Conservation (phyloP, 176 grass and related monocot genomes). For the Aegilops speltoides region DNA sequence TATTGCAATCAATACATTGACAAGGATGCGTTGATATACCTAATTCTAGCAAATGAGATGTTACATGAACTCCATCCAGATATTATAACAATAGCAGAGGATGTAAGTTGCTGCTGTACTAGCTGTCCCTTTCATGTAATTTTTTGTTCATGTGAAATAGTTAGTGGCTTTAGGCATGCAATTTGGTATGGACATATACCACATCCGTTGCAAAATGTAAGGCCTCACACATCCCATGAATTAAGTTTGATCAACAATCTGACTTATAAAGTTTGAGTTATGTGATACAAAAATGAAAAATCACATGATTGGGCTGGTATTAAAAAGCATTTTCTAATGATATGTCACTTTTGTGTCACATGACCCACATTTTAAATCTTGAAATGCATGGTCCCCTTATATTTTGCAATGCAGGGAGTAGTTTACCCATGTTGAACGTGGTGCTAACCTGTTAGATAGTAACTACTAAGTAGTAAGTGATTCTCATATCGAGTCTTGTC, state of each 20-base stretch:
- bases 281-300: background rate
- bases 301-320: background rate
- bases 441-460: background rate
- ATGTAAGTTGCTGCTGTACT: conserved; percentile 56
- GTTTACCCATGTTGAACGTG: background rate
- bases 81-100: conserved; percentile 96
- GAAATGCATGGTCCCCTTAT: background rate
- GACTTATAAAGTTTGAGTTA: background rate
- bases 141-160: conserved; percentile 9
- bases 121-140: background rate
- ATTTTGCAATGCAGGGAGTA: background rate
- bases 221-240: background rate
- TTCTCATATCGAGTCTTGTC: background rate
- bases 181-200: conserved; percentile 2
- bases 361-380: conserved; percentile 6
- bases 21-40: conserved; percentile 84
- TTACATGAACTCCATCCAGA: conserved; percentile 92
- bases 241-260: background rate
- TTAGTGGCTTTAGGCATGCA: conserved; percentile 16
- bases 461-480: background rate
- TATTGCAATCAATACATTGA: conserved; percentile 95
- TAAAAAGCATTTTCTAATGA: background rate
- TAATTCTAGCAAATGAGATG: conserved; percentile 96
- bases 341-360: background rate
- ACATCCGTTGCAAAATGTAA: background rate